A percentile compares a stretch with the other conserved stretches of the same genome.
Conservation (phyloP, 306 rosid genomes). For the Clitoria ternatea region DNA sequence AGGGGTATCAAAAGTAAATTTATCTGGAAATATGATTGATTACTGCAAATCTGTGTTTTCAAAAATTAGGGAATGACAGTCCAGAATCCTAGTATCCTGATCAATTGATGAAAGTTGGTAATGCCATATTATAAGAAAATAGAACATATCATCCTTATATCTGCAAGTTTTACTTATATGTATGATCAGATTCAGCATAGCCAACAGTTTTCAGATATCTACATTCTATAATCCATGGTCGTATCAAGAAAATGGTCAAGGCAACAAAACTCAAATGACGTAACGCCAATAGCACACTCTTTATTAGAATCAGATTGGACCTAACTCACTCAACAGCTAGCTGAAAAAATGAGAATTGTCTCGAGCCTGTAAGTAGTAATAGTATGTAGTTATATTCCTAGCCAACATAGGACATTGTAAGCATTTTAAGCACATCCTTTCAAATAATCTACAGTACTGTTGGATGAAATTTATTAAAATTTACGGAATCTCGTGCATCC, state of each 20-base stretch:
- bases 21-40: neutral
- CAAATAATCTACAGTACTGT: no score
- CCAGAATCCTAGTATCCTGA: neutral
- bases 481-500: neutral
- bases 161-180: neutral
- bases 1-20: neutral
- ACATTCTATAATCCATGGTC: neutral
- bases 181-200: neutral
- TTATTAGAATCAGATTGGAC: no score
- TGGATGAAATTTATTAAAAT: neutral
- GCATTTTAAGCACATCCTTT: no score
- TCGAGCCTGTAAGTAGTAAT: no score
- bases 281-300: neutral
- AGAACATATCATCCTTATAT: neutral
- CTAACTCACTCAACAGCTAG: no score
- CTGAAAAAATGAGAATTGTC: no score
- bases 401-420: no score
- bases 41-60: neutral
- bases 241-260: conserved; percentile 7
- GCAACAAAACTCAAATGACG: conserved; percentile 4
- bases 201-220: neutral
- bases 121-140: neutral
- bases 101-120: neutral
- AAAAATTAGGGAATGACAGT: conserved; percentile 1
- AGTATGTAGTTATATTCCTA: no score